A percentile compares a stretch with the other conserved stretches of the same genome.
These are phyloP conservation scores for Botrytis porri DNA, from an alignment of 2,329 filamentous ascomycete genomes.

Conservation along the genomic window DNA sequence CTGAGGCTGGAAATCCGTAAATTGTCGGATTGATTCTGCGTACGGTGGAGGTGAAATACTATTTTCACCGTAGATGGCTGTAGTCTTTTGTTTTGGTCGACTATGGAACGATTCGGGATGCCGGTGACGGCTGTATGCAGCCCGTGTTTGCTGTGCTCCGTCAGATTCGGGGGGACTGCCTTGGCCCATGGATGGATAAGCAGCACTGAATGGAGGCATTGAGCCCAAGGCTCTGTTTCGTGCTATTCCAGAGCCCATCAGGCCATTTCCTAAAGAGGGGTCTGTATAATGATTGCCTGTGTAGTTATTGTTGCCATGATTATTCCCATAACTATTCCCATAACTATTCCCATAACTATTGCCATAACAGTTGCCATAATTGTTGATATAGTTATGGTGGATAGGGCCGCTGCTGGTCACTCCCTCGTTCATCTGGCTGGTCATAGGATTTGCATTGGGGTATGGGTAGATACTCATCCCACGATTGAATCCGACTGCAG, in stretches of 20 bases:
- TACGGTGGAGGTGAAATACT: background rate
- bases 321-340: background rate
- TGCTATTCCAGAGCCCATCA: background rate
- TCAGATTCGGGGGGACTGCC: background rate
- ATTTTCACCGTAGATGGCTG: background rate
- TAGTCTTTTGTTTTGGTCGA: background rate
- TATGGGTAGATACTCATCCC: background rate
- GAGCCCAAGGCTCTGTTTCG: background rate
- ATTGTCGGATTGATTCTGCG: too few relatives aligned
- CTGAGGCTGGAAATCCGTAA: background rate
- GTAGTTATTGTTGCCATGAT: too few relatives aligned
- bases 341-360: too few relatives aligned
- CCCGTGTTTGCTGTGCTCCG: background rate
- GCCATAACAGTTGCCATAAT: too few relatives aligned
- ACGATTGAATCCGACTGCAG: background rate
- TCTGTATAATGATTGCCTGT: accelerated
- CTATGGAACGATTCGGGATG: background rate
- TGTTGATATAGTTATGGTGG: background rate
- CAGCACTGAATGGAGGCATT: background rate
- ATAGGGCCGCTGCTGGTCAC: background rate
- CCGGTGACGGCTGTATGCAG: background rate
- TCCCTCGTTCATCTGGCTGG: background rate
- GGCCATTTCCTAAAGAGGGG: background rate
- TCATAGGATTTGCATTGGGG: background rate
- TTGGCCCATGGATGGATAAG: background rate